Evolutionary conservation across 352 stramenopile species (phyloP).

Genomic region (Aphanomyces cochlioides): DNA sequence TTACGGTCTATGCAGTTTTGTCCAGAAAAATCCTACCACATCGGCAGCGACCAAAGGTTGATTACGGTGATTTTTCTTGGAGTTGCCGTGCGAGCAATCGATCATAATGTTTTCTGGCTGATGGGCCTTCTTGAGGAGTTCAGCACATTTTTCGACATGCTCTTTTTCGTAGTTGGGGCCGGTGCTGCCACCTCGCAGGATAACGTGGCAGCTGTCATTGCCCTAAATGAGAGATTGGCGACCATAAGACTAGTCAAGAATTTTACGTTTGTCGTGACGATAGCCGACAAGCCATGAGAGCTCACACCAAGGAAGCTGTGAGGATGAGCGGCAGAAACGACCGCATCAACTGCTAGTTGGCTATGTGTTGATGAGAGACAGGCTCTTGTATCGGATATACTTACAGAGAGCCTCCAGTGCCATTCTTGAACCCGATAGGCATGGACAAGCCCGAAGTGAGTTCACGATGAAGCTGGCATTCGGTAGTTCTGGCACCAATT

Average conservation of each 20-base stretch:
- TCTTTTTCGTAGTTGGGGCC: constrained; percentile 81
- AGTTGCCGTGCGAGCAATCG: constrained; percentile 90
- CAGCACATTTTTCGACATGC: constrained; percentile 75
- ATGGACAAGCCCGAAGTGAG: constrained; percentile 76
- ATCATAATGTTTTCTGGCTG: constrained; percentile 84
- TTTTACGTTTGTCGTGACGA: constrained; percentile 71
- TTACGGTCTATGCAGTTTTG: background rate
- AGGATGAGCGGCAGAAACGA: constrained; percentile 73
- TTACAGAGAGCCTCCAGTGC: constrained; percentile 51
- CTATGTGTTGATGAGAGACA: constrained; percentile 20
- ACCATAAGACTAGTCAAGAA: background rate
- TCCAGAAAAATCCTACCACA: constrained; percentile 34
- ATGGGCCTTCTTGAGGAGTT: constrained; percentile 81
- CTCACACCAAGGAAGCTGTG: constrained; percentile 88
- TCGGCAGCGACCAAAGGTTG: constrained; percentile 69
- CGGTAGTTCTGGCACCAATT: constrained; percentile 79
- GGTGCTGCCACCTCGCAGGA: constrained; percentile 80
- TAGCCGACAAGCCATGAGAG: constrained; percentile 79
- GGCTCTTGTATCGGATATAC: background rate
- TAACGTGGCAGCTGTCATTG: constrained; percentile 86
- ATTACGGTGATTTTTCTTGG: constrained; percentile 86
- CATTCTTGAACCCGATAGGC: constrained; percentile 85
- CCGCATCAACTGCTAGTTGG: constrained; percentile 80
- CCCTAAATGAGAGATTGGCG: constrained; percentile 35
- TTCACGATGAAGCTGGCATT: constrained; percentile 79